Percentiles rank a stretch among this genome's conserved stretches.
Evolutionary conservation across 352 stramenopile genomes (phyloP).

Genomic region (Globisporangium mamillatum): DNA sequence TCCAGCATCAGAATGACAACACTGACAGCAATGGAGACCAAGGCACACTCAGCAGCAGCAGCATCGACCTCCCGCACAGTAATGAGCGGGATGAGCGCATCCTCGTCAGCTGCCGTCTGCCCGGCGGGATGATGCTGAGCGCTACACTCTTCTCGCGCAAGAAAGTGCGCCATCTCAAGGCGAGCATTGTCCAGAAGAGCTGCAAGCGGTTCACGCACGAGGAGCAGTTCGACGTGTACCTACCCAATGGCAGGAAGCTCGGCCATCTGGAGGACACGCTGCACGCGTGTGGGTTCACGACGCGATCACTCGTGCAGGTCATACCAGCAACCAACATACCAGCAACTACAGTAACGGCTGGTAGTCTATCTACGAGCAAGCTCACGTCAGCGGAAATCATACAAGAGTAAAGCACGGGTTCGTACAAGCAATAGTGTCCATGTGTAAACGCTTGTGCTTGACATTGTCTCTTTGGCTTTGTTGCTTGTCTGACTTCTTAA

Average conservation of each 20-base stretch:
- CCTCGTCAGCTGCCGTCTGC: slow-evolving; percentile 50
- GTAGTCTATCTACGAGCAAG: neutral
- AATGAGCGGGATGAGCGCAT: slow-evolving; percentile 24
- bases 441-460: neutral
- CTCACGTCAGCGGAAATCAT: neutral
- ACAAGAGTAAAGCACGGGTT: neutral
- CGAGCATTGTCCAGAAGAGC: slow-evolving; percentile 31
- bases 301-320: slow-evolving; percentile 46
- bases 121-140: slow-evolving; percentile 48
- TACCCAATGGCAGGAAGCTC: slow-evolving; percentile 37
- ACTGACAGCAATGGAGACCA: neutral
- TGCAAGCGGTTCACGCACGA: slow-evolving; percentile 45
- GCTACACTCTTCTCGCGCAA: slow-evolving; percentile 38
- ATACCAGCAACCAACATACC: slow-evolving; percentile 21
- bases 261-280: slow-evolving; percentile 36
- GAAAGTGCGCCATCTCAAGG: slow-evolving; percentile 56
- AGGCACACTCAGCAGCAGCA: neutral
- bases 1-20: neutral
- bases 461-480: neutral
- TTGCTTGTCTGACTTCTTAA: slow-evolving; percentile 2
- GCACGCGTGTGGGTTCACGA: slow-evolving; percentile 26
- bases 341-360: neutral
- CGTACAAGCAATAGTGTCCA: neutral
- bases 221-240: slow-evolving; percentile 54
- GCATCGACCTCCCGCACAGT: neutral